A percentile compares a stretch with the other conserved stretches of the same genome.
phyloP scores from a whole-genome alignment of 495 filamentous ascomycete species.

The Cladorrhinum samala region DNA sequence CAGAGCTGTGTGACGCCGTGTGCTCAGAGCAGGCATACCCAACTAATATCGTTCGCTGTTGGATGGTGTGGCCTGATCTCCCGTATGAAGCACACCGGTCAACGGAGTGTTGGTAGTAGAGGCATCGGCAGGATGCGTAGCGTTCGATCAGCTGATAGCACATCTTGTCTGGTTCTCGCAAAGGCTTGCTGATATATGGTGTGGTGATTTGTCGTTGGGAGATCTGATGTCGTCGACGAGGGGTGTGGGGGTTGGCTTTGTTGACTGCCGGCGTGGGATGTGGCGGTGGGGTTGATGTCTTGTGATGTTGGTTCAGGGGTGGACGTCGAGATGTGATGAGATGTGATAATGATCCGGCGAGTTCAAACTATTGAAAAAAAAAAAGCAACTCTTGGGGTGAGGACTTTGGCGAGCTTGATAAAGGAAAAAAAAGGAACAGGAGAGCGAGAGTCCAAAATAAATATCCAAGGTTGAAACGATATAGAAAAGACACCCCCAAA shows the following conservation, averaged over 20 bases:
- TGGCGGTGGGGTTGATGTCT: constrained; percentile 4
- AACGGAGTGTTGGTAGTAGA: constrained; percentile 77
- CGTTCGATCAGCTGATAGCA: constrained; percentile 72
- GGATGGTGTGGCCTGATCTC: constrained; percentile 60
- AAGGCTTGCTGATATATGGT: neutral
- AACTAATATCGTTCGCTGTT: constrained; percentile 73
- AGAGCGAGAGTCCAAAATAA: constrained; percentile 15
- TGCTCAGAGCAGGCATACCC: constrained; percentile 64
- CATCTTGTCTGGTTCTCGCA: constrained; percentile 41
- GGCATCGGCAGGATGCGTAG: constrained; percentile 76
- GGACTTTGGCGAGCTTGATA: constrained; percentile 3
- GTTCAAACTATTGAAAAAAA: neutral
- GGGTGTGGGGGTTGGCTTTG: neutral
- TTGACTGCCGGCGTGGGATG: constrained; percentile 3
- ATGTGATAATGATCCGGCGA: neutral
- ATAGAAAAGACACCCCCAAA: constrained; percentile 4
- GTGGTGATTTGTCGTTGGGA: neutral
- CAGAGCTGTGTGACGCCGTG: constrained; percentile 13
- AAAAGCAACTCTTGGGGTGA: neutral
- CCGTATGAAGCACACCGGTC: constrained; percentile 71
- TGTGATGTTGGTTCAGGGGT: neutral
- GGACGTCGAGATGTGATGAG: neutral
- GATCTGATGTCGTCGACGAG: neutral
- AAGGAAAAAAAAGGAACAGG: constrained; percentile 10
- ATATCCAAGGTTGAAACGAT: constrained; percentile 16